Evolutionary conservation across 306 rosid species (phyloP).

Genomic region (Cicer pinnatifidum): DNA sequence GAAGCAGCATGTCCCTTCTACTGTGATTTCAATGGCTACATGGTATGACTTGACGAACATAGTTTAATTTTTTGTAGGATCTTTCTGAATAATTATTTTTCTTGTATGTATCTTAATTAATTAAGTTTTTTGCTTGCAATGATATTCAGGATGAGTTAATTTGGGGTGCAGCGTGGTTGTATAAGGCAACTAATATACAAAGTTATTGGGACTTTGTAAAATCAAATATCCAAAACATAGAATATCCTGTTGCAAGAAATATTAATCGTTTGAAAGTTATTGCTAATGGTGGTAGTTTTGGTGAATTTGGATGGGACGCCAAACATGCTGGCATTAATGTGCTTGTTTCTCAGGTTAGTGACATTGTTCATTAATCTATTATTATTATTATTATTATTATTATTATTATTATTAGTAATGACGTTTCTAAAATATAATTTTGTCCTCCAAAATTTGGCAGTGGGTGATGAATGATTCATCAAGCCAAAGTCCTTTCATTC

Average conservation of each 20-base stretch:
- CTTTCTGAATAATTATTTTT: background rate
- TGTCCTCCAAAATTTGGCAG: conserved; percentile 34
- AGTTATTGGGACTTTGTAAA: conserved; percentile 46
- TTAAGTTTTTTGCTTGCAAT: background rate
- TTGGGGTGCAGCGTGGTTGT: conserved; percentile 66
- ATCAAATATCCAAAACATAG: conserved; percentile 26
- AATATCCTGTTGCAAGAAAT: background rate
- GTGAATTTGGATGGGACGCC: conserved; percentile 63
- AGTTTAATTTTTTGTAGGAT: background rate
- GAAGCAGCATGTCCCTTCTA: conserved; percentile 56
- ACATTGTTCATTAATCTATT: too few relatives aligned
- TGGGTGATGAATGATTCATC: conserved; percentile 46
- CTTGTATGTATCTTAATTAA: background rate
- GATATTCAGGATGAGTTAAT: conserved; percentile 56
- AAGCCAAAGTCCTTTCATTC: conserved; percentile 32
- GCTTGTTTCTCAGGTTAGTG: conserved; percentile 52
- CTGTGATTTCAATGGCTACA: conserved; percentile 52
- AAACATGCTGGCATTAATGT: conserved; percentile 62
- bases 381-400: too few relatives aligned
- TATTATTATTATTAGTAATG: background rate
- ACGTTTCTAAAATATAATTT: background rate
- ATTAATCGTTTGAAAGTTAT: background rate
- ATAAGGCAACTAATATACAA: conserved; percentile 39
- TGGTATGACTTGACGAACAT: conserved; percentile 42
- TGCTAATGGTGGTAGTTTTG: background rate